phyloP scores from a whole-genome alignment of 192 early-diverging fungal genomes.

The Mortierella hygrophila region DNA sequence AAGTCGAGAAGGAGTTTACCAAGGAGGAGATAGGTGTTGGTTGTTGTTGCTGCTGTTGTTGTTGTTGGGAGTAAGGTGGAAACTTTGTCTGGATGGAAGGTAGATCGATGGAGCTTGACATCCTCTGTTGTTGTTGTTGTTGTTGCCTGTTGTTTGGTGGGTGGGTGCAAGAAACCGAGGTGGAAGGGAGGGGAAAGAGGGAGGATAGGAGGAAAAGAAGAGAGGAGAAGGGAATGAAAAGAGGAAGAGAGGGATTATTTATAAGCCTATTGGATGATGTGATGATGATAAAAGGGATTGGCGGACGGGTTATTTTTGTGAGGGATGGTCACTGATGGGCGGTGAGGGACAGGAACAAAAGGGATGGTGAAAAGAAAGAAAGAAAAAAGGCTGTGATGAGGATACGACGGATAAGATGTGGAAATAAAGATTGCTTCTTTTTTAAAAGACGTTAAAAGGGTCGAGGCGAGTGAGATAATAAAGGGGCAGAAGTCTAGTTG shows the following conservation, averaged over 20 bases:
- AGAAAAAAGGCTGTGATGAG: too few species aligned
- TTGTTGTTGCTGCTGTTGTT: background rate
- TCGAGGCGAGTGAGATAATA: background rate
- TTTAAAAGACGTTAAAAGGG: background rate
- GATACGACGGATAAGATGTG: too few species aligned
- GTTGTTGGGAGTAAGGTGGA: slow-evolving; percentile 8
- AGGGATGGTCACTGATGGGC: background rate
- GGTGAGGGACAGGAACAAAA: background rate
- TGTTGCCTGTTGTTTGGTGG: background rate
- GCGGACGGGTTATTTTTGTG: too few species aligned
- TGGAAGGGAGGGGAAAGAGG: background rate
- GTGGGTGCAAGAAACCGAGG: background rate
- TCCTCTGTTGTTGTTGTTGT: slow-evolving; percentile 6
- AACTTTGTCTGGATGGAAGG: slow-evolving; percentile 45
- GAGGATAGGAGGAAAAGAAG: background rate
- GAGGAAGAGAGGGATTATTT: background rate
- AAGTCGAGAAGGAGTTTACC: background rate
- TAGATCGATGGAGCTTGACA: slow-evolving; percentile 37
- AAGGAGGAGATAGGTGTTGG: background rate
- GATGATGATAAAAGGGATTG: background rate
- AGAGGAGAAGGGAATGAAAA: background rate
- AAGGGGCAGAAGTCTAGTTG: background rate
- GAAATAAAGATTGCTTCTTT: too few species aligned
- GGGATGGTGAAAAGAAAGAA: too few species aligned
- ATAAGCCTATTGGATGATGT: background rate